Evolutionary conservation across 495 filamentous ascomycete genomes (phyloP).

Genomic region (Lepraria neglecta): DNA sequence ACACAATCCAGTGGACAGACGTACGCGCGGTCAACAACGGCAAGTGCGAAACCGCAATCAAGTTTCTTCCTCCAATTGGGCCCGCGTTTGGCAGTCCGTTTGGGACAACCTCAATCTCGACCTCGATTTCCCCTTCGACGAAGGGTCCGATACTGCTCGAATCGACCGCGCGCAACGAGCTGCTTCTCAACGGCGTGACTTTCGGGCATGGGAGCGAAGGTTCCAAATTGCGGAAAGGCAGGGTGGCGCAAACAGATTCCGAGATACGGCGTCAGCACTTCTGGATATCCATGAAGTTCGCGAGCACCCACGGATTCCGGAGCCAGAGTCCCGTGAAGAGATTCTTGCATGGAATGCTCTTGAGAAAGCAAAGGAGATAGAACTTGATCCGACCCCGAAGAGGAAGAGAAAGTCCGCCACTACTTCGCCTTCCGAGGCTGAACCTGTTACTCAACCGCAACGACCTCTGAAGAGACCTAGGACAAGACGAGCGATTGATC

Average conservation of each 20-base stretch:
- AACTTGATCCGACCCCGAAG: conserved; percentile 42
- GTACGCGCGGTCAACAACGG: conserved; percentile 47
- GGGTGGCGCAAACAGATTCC: conserved; percentile 61
- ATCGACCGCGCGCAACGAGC: conserved; percentile 48
- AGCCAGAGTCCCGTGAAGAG: conserved; percentile 70
- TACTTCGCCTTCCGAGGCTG: conserved; percentile 58
- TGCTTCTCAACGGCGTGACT: conserved; percentile 57
- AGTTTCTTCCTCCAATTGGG: conserved; percentile 49
- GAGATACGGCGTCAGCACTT: conserved; percentile 51
- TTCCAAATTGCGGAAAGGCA: conserved; percentile 72
- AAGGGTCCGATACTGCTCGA: conserved; percentile 49
- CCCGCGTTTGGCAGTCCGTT: conserved; percentile 62
- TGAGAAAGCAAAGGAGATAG: conserved; percentile 70
- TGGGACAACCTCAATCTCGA: conserved; percentile 66
- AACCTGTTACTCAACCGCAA: conserved; percentile 54
- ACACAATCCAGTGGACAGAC: conserved; percentile 41
- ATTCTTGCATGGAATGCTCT: conserved; percentile 82
- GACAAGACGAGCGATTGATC: conserved; percentile 52
- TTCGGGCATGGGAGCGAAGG: conserved; percentile 70
- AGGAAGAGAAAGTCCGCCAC: conserved; percentile 78
- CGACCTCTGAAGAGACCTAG: conserved; percentile 67
- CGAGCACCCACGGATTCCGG: conserved; percentile 42
- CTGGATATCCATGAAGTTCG: conserved; percentile 43
- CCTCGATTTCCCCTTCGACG: conserved; percentile 83
- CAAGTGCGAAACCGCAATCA: conserved; percentile 40